A percentile compares a stretch with the other conserved stretches of the same genome.
Conservation (phyloP, 805 yeast species). For the Metschnikowia hibisci region DNA sequence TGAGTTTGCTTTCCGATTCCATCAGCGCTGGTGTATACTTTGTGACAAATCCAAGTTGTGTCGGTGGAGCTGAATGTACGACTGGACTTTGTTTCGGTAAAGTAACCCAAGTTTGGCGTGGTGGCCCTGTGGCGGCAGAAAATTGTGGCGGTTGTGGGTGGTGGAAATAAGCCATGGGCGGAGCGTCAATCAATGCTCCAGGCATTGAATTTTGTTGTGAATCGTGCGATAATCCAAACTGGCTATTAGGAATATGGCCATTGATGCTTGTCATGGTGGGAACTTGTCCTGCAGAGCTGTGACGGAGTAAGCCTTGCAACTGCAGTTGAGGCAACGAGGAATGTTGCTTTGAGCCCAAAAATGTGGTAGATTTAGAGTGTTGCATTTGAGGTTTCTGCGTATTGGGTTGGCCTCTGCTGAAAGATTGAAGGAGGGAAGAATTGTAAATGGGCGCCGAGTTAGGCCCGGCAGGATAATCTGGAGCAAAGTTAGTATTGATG, state of each 20-base stretch:
- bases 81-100: constrained; percentile 5
- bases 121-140: neutral
- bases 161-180: constrained; percentile 5
- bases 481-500: constrained; percentile 10
- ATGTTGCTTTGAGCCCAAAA: neutral
- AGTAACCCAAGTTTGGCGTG: constrained; percentile 3
- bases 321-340: neutral
- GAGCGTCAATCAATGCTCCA: neutral
- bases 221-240: neutral
- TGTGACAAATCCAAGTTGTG: constrained; percentile 17
- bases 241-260: neutral
- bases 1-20: neutral
- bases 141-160: constrained; percentile 3
- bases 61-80: constrained; percentile 22
- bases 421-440: constrained; percentile 16
- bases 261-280: neutral
- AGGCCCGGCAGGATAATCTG: constrained; percentile 22
- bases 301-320: constrained; percentile 1
- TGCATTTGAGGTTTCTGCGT: constrained; percentile 6
- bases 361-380: constrained; percentile 6
- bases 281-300: constrained; percentile 4
- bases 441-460: constrained; percentile 35
- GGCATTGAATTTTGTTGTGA: neutral
- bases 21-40: neutral
- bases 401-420: neutral